Evolutionary conservation across 2,329 filamentous ascomycete species (phyloP), one percentile per base, ranked within the genome.

Genomic region (Blastomyces emzantsi): DNA sequence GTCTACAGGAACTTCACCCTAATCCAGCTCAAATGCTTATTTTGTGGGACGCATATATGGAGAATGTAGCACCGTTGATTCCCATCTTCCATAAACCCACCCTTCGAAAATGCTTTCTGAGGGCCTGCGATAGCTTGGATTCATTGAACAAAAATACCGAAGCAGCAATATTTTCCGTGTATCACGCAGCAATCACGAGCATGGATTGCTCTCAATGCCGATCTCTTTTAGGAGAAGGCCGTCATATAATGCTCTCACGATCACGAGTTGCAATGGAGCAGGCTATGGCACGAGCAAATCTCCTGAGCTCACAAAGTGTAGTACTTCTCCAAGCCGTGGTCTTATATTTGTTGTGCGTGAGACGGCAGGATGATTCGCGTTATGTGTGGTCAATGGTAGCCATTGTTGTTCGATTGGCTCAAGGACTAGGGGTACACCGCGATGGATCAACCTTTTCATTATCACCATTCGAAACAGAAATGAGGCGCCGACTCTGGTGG

Each of bases 261-360:
- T 88, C 87, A 70, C 82, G 85, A 9, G 86, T 87, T 69, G 85
- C 81, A 1, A 74, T 85, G 2, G 85, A 88, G 69, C 86, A 88
- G 70, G 84, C 84, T 1, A 75, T 89, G 55, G 83, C 86, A 3
- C 79, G 83, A 60, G 85, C 86, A 8, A 83, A 85, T 66, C 82
- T 89, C 60, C 71, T 89, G 1, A 84, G 81, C 63, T 86, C 83
- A 8, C 83, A 86, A 64, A 86, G 86, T 69, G 76, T 85, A 25
- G 76, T 85, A 47, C 80, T 87, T 11, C 74, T 89, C 19, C 86
- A 88, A 72, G 83, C 86, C 0, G 82, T 86, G 47, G 77, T 85
- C 11, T 75, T 87, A 45, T 88, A 87, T 69, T 72, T 89, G 30
- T 82, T 86, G 54, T 72, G 74, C 79, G 66, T 78, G 13, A 75